Evolutionary conservation across 306 rosid genomes (phyloP).

Genomic region (Lotus japonicus): DNA sequence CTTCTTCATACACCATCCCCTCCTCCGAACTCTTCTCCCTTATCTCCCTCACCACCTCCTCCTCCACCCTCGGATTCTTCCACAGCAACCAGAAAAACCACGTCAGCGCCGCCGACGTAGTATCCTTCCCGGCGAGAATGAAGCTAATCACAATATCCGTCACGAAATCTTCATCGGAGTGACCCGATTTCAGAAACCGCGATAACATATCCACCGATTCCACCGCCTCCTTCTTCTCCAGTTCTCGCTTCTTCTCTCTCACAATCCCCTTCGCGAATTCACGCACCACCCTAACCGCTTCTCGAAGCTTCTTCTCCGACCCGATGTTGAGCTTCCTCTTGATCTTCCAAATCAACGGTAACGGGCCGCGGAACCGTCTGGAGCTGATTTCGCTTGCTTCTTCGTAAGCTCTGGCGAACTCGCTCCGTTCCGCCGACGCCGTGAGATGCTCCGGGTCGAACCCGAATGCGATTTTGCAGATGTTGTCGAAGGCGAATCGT

Average conservation of each 20-base stretch:
- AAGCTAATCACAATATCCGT: conserved; percentile 67
- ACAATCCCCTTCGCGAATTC: conserved; percentile 35
- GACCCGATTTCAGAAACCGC: conserved; percentile 40
- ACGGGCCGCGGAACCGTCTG: conserved; percentile 19
- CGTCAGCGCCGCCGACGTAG: conserved; percentile 56
- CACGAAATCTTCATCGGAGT: conserved; percentile 49
- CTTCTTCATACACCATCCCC: conserved; percentile 33
- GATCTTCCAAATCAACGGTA: conserved; percentile 42
- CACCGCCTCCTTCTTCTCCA: conserved; percentile 18
- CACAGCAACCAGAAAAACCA: conserved; percentile 69
- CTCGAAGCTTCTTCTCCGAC: conserved; percentile 35
- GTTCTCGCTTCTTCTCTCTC: conserved; percentile 45
- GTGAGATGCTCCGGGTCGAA: conserved; percentile 51
- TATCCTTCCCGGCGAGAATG: conserved; percentile 56
- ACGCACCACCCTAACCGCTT: conserved; percentile 33
- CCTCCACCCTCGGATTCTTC: conserved; percentile 43
- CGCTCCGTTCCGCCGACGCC: conserved; percentile 29
- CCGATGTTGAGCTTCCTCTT: conserved; percentile 42
- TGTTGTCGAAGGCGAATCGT: conserved; percentile 66
- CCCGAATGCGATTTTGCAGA: conserved; percentile 65
- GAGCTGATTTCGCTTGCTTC: conserved; percentile 31
- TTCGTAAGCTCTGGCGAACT: conserved; percentile 53
- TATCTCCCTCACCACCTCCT: conserved; percentile 40
- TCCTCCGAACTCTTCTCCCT: conserved; percentile 9
- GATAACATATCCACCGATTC: conserved; percentile 51